Evolutionary conservation across 139 green algal genomes (phyloP).

Genomic region (Chlorokybus atmophyticus): DNA sequence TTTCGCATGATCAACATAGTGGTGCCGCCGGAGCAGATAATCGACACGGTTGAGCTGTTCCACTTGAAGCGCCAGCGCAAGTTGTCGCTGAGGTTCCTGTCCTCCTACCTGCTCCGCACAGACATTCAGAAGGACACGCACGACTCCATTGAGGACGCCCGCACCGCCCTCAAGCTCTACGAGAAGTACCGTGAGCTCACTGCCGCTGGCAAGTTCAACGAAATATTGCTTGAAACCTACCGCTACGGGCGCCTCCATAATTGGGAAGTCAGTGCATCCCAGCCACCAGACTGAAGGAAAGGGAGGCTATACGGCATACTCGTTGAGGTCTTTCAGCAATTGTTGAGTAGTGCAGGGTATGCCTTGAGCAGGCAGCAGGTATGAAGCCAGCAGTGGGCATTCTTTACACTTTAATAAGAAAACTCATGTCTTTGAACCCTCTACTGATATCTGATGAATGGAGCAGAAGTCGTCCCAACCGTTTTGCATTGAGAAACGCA

Average conservation of each 20-base stretch:
- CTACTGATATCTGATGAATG: too few relatives aligned
- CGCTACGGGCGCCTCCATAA: background rate
- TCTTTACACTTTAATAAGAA: too few relatives aligned
- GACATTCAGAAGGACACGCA: constrained; percentile 58
- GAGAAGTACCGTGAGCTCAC: constrained; percentile 57
- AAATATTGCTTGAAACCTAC: constrained; percentile 15
- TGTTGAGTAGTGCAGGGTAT: too few relatives aligned
- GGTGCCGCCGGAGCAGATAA: constrained; percentile 70
- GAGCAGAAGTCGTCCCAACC: too few relatives aligned
- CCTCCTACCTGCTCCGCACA: constrained; percentile 62
- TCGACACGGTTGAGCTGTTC: constrained; percentile 91
- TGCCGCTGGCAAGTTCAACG: constrained; percentile 42
- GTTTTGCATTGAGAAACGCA: too few relatives aligned
- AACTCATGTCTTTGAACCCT: too few relatives aligned
- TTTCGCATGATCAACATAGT: constrained; percentile 91
- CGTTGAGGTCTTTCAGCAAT: too few relatives aligned
- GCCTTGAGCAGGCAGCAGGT: too few relatives aligned
- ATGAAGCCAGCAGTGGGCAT: too few relatives aligned
- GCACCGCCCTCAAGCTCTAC: constrained; percentile 70
- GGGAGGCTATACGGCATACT: too few relatives aligned
- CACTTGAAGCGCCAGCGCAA: constrained; percentile 64
- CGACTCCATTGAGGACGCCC: constrained; percentile 78
- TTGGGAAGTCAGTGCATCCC: background rate
- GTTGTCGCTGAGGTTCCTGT: constrained; percentile 81
- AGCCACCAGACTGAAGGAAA: too few relatives aligned